Evolutionary conservation across 108 stramenopile genomes (phyloP).

Genomic region (Fragilariopsis cylindrus): DNA sequence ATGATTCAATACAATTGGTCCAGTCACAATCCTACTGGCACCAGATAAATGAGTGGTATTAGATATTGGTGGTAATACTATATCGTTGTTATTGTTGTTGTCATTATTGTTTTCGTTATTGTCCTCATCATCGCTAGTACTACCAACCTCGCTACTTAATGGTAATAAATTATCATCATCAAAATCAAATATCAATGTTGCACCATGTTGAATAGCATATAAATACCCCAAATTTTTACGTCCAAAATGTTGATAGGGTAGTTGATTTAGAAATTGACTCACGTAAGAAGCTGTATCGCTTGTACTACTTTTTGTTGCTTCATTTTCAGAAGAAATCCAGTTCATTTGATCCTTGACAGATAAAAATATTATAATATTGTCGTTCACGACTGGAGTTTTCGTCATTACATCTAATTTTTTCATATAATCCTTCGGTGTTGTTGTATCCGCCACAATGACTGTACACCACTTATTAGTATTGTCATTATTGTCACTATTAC

Average conservation of each 20-base stretch:
- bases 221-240: conserved; percentile 71
- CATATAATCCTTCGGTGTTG: conserved; percentile 26
- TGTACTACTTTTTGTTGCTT: neutral
- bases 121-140: neutral
- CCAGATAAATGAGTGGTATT: neutral
- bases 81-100: neutral
- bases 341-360: neutral
- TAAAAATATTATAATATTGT: neutral
- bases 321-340: neutral
- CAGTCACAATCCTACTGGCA: neutral
- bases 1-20: conserved; percentile 42
- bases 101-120: neutral
- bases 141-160: neutral
- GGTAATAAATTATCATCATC: conserved; percentile 56
- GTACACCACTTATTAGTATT: conserved; percentile 42
- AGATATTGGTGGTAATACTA: neutral
- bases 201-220: conserved; percentile 55
- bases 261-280: conserved; percentile 18
- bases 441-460: conserved; percentile 55
- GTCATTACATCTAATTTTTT: neutral
- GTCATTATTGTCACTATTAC: too few relatives aligned
- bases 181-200: conserved; percentile 53
- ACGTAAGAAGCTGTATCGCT: neutral
- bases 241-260: conserved; percentile 55
- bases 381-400: neutral